These are phyloP conservation scores for Rhizopogon roseolus DNA, from an alignment of 768 basidiomycete genomes.

Conservation along the genomic window DNA sequence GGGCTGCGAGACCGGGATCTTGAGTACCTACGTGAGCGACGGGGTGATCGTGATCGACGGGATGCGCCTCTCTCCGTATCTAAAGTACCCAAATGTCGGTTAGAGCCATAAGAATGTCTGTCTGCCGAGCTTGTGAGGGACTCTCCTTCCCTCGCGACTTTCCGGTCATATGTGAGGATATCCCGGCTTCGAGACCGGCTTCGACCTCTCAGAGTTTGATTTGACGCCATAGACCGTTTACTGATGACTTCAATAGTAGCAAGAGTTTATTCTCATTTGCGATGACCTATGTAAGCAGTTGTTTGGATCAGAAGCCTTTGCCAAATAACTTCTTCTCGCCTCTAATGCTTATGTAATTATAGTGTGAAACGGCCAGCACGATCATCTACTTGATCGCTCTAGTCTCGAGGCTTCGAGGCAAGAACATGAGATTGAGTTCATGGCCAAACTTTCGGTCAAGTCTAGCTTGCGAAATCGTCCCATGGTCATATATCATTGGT, in stretches of 20 bases:
- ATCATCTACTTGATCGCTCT: no score
- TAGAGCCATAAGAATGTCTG: neutral
- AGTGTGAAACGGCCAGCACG: no score
- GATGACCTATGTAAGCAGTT: slow-evolving; percentile 2
- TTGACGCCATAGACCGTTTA: slow-evolving; percentile 13
- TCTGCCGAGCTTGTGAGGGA: neutral
- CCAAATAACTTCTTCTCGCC: no score
- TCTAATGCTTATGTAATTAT: no score
- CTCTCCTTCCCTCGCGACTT: neutral
- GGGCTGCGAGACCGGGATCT: slow-evolving; percentile 3
- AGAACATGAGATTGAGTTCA: no score
- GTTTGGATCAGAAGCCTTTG: slow-evolving; percentile 24
- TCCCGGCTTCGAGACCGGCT: slow-evolving; percentile 14
- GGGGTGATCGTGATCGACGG: slow-evolving; percentile 4
- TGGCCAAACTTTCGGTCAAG: no score
- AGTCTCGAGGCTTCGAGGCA: no score
- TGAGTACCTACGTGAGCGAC: slow-evolving; percentile 1
- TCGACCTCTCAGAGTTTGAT: slow-evolving; percentile 15
- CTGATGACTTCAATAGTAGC: no score
- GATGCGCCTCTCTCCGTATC: neutral
- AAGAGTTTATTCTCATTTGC: neutral
- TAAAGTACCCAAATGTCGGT: neutral
- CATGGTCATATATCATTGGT: no score
- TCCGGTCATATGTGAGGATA: neutral
- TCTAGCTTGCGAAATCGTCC: no score